These are phyloP conservation scores for Craspedostauros australis DNA, from an alignment of 108 stramenopile species.

Conservation along the genomic window DNA sequence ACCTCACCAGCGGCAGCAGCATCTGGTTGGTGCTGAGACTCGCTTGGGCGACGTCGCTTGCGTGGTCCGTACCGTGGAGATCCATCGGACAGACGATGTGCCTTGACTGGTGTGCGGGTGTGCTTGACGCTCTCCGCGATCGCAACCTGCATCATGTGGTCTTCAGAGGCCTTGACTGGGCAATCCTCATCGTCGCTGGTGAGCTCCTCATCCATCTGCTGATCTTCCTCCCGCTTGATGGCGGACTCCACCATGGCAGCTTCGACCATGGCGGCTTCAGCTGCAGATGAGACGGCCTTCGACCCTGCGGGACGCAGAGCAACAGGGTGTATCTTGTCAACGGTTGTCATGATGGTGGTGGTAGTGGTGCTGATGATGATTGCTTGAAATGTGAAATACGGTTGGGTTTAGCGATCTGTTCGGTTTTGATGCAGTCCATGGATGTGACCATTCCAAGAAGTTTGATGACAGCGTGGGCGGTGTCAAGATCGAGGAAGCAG, in stretches of 20 bases:
- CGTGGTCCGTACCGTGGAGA: slow-evolving; percentile 23
- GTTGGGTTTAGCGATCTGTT: background rate
- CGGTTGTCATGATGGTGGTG: slow-evolving; percentile 23
- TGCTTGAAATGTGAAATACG: background rate
- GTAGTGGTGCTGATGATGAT: no score
- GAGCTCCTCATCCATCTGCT: slow-evolving; percentile 62
- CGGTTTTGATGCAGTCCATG: background rate
- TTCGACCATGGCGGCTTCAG: slow-evolving; percentile 12
- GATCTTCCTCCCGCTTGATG: slow-evolving; percentile 21
- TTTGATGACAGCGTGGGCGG: no score
- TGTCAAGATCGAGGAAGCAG: no score
- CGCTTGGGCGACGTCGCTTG: slow-evolving; percentile 22
- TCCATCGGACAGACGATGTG: background rate
- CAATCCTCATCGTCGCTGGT: slow-evolving; percentile 42
- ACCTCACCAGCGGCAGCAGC: no score
- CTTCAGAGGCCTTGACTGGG: slow-evolving; percentile 30
- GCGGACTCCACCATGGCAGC: slow-evolving; percentile 7
- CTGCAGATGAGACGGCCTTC: slow-evolving; percentile 6
- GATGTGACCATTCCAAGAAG: background rate
- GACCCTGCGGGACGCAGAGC: slow-evolving; percentile 2
- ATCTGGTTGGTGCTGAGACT: no score
- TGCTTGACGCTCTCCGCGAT: slow-evolving; percentile 61
- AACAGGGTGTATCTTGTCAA: slow-evolving; percentile 22
- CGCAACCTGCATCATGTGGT: slow-evolving; percentile 55
- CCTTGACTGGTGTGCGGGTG: background rate